A percentile compares a stretch with the other conserved stretches of the same genome.
Evolutionary conservation across 2,329 filamentous ascomycete genomes (phyloP).

Genomic region (Alternaria sp.): DNA sequence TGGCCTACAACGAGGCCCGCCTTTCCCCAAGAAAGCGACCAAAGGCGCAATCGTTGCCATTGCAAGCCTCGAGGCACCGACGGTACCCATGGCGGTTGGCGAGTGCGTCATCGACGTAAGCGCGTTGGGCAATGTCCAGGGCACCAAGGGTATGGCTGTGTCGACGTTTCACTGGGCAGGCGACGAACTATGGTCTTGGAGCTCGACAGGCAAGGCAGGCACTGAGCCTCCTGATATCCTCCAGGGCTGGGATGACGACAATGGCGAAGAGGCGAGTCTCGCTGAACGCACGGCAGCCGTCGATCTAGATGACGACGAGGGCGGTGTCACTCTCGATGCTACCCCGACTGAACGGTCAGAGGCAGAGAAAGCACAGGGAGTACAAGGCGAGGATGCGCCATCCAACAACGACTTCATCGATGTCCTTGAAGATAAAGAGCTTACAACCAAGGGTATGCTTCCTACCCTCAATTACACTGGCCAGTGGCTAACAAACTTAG

Average conservation of each 20-base stretch:
- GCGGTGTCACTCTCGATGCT: slow-evolving; percentile 53
- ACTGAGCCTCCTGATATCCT: slow-evolving; percentile 60
- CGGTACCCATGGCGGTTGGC: slow-evolving; percentile 68
- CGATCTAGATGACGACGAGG: slow-evolving; percentile 53
- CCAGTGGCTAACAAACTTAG: slow-evolving; percentile 45
- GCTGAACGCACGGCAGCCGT: slow-evolving; percentile 51
- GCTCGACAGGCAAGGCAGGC: slow-evolving; percentile 60
- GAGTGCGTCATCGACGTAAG: slow-evolving; percentile 69
- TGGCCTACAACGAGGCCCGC: slow-evolving; percentile 67
- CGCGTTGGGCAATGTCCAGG: slow-evolving; percentile 61
- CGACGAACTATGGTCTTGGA: slow-evolving; percentile 73
- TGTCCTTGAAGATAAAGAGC: slow-evolving; percentile 55
- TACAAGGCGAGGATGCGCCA: slow-evolving; percentile 44
- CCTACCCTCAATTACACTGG: neutral
- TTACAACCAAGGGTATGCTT: slow-evolving; percentile 62
- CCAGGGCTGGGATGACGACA: slow-evolving; percentile 56
- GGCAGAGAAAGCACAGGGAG: slow-evolving; percentile 40
- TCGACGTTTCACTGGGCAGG: slow-evolving; percentile 71
- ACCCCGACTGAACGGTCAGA: slow-evolving; percentile 36
- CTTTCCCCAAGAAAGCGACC: slow-evolving; percentile 65
- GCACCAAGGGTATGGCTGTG: slow-evolving; percentile 69
- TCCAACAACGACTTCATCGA: slow-evolving; percentile 42
- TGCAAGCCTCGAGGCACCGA: slow-evolving; percentile 64
- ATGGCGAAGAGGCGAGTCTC: slow-evolving; percentile 38
- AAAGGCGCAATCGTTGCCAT: slow-evolving; percentile 69